Evolutionary conservation across 2,329 filamentous ascomycete species (phyloP), one percentile per base, ranked within the genome.

Genomic region (Botryotinia globosa): DNA sequence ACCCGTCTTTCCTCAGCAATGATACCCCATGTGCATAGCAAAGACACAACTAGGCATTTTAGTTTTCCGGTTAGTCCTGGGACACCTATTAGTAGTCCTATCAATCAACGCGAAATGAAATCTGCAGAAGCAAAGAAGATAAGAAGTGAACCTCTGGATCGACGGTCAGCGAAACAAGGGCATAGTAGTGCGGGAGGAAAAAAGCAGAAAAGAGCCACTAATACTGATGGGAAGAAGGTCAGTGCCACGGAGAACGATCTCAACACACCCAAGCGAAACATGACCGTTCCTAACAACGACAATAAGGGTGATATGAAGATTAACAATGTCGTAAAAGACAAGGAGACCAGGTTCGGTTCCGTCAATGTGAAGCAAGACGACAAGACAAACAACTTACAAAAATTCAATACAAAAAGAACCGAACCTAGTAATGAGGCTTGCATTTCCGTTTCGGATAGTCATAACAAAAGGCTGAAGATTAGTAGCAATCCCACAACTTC

Each of bases 211-310:
- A 22, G 3, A 32, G 7, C 9, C 16, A 42, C 25, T 5, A 1
- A 48, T 22, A 14, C 25, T n/a, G 7, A 34, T 42, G 18, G 3
- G 10, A 16, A 14, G 9, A 18, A 56, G 8, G 16, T 5, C 16
- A n/a, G 16, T 16, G 25, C 14, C 58, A 16, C 2, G 5, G 22
- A 20, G 14, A 63, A 20, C 1, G 18, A 20, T 63, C 18, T 42
- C 1, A n/a, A 0, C 8, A 37, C 9, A 9, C 9, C 25, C 25
- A 63, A 42, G 8, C 4, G 12, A 9, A 29, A 20, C 0, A 44
- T 2, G 3, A 5, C 37, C 4, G 8, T 16, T 29, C 2, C 16
- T n/a, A 10, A 3, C 0, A 42, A 12, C 12, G 25, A 3, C 61
- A 42, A 29, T n/a, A 16, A 63, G 39, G 3, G 18, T 16, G 0